Conservation (phyloP, 352 stramenopile genomes). For the Aphanomyces euteiches region DNA sequence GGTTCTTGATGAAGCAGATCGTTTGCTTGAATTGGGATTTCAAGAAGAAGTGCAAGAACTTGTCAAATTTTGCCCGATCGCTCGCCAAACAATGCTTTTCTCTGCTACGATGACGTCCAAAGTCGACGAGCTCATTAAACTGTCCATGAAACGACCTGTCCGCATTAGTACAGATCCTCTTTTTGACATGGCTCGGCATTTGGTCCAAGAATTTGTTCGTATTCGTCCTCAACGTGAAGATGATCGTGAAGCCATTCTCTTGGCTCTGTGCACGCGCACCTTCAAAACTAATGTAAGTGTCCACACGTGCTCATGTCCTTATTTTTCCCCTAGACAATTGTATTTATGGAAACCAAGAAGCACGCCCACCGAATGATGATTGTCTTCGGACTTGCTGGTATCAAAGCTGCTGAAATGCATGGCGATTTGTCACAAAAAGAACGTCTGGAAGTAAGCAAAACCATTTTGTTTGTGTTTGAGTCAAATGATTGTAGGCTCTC, state of each 20-base stretch:
- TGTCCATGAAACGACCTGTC: constrained; percentile 96
- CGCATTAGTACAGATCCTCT: constrained; percentile 91
- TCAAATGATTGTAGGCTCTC: constrained; percentile 72
- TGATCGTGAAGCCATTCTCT: constrained; percentile 93
- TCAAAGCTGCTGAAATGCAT: constrained; percentile 97
- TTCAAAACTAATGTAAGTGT: constrained; percentile 81
- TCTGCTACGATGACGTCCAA: constrained; percentile 98
- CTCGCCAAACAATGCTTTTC: constrained; percentile 98
- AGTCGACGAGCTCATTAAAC: constrained; percentile 94
- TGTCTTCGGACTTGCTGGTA: constrained; percentile 92
- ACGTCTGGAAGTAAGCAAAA: constrained; percentile 54
- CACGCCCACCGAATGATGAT: constrained; percentile 96
- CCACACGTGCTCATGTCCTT: not conserved
- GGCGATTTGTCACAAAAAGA: constrained; percentile 97
- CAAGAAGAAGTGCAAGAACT: constrained; percentile 96
- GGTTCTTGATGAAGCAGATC: constrained; percentile 92
- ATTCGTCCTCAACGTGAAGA: constrained; percentile 87
- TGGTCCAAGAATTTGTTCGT: constrained; percentile 99
- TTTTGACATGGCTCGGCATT: constrained; percentile 92
- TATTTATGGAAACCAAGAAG: constrained; percentile 99
- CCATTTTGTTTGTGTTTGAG: not conserved
- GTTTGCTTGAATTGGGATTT: constrained; percentile 97
- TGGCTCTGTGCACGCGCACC: constrained; percentile 93
- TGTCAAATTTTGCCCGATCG: constrained; percentile 92
- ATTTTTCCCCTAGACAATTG: constrained; percentile 76